phyloP scores from a whole-genome alignment of 495 filamentous ascomycete genomes.

The Penicillium tannophilum region DNA sequence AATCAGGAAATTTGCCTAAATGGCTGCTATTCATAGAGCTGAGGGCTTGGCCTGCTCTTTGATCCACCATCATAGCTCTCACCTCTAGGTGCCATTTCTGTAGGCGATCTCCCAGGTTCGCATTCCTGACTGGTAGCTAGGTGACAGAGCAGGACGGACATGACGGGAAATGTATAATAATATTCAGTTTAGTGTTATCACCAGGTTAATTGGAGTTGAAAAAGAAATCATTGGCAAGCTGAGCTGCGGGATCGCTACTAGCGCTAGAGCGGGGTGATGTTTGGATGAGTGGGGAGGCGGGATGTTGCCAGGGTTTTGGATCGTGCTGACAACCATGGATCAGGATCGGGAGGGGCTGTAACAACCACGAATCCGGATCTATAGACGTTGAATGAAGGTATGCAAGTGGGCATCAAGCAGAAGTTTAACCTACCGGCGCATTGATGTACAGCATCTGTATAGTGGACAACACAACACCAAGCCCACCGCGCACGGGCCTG shows the following conservation, averaged over 20 bases:
- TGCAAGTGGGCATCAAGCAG: too few relatives aligned
- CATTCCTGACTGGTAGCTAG: not conserved
- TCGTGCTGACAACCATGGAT: slow-evolving; percentile 14
- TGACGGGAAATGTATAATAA: not conserved
- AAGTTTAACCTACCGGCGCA: too few relatives aligned
- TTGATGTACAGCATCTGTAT: too few relatives aligned
- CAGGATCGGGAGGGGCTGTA: slow-evolving; percentile 2
- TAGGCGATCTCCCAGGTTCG: not conserved
- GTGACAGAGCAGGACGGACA: not conserved
- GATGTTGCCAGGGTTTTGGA: slow-evolving; percentile 20
- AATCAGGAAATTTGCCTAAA: too few relatives aligned
- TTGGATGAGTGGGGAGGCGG: slow-evolving; percentile 17
- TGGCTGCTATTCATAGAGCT: too few relatives aligned
- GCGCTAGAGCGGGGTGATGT: slow-evolving; percentile 1
- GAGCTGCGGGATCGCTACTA: not conserved
- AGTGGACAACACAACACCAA: not conserved
- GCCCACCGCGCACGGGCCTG: not conserved
- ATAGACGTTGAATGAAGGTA: not conserved
- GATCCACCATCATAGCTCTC: not conserved
- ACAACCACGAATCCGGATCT: not conserved
- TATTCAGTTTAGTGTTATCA: not conserved
- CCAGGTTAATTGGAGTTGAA: not conserved
- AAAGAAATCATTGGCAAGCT: not conserved
- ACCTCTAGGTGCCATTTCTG: not conserved
- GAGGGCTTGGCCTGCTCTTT: too few relatives aligned